Evolutionary conservation across 495 filamentous ascomycete genomes (phyloP), one percentile per base, ranked within the genome.

Genomic region (Annulohypoxylon nitens): DNA sequence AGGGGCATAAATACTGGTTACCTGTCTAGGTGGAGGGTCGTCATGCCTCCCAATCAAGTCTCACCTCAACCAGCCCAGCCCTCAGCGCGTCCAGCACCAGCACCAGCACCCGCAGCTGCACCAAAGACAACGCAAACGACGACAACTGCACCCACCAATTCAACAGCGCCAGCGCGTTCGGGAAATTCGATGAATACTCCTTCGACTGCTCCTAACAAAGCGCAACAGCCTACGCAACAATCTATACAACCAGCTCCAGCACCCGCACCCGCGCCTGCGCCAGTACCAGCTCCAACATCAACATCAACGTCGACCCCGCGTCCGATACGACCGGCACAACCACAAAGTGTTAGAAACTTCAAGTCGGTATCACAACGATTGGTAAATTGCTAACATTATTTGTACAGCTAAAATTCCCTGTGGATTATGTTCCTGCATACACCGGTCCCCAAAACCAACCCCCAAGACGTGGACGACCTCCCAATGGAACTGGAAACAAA

Each of bases 361-460:
- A 54, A 25, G 7, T 34, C 3, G 33, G 3, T 54, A 25, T 33
- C 25, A 8, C 34, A 23, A n/a, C 11, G 14, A 16, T 4, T 26
- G 12, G 33, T 10, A n/a, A 1, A 33, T 54, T 33, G 25, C 23
- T 54, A 54, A 54, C 25, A 30, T 54, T 54, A 12, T 12, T 16
- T 33, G 11, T 33, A n/a, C 33, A 54, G 50, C 25, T 54, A 12
- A 54, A 26, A 33, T 54, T 54, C 14, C 50, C 50, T 54, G 12
- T 54, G 6, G 25, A 33, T 25, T 54, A 54, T 33, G 50, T 54
- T 7, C 50, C 50, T 54, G 50, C 50, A 5, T 54, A 54, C n/a
- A 54, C 25, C 25, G 25, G 25, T 2, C 50, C 50, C 8, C 18
- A 25, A 14, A 51, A 26, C 11, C 48, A 51, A 23, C 8, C 48